These are phyloP conservation scores for Elongisporangium senticosum DNA, from an alignment of 352 stramenopile species.

Conservation along the genomic window DNA sequence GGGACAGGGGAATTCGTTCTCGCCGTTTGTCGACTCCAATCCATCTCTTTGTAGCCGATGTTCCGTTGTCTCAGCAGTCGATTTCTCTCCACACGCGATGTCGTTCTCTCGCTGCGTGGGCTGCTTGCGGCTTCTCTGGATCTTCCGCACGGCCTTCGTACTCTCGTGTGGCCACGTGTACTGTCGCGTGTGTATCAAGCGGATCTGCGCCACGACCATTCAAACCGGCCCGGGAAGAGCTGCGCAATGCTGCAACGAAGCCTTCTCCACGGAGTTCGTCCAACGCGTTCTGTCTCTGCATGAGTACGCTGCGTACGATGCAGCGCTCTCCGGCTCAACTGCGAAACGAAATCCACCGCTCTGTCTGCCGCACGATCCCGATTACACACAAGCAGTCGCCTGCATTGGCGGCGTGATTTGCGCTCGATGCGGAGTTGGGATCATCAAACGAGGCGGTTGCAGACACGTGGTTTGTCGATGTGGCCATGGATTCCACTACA, in stretches of 20 bases:
- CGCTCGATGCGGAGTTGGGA: neutral
- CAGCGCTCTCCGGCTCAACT: neutral
- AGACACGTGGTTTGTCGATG: neutral
- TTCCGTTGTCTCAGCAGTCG: no score
- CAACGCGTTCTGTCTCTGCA: slow-evolving; percentile 3
- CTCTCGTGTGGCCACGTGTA: slow-evolving; percentile 18
- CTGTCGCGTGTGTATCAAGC: slow-evolving; percentile 18
- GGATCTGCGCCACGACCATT: slow-evolving; percentile 21
- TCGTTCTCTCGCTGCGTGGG: neutral
- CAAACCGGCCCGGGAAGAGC: slow-evolving; percentile 29
- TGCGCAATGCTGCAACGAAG: slow-evolving; percentile 50
- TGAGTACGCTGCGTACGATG: neutral
- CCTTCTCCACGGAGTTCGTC: slow-evolving; percentile 42
- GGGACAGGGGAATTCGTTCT: no score
- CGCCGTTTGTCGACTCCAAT: no score
- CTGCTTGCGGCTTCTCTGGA: neutral
- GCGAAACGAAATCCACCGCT: no score
- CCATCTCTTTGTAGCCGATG: no score
- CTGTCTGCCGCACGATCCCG: neutral
- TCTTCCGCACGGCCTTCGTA: neutral
- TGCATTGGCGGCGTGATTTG: neutral
- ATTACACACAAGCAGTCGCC: neutral
- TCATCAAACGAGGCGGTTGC: neutral
- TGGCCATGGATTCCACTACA: neutral
- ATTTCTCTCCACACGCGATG: no score